A percentile compares a stretch with the other conserved stretches of the same genome.
phyloP scores from a whole-genome alignment of 768 basidiomycete species.

The Favolaschia claudopus region DNA sequence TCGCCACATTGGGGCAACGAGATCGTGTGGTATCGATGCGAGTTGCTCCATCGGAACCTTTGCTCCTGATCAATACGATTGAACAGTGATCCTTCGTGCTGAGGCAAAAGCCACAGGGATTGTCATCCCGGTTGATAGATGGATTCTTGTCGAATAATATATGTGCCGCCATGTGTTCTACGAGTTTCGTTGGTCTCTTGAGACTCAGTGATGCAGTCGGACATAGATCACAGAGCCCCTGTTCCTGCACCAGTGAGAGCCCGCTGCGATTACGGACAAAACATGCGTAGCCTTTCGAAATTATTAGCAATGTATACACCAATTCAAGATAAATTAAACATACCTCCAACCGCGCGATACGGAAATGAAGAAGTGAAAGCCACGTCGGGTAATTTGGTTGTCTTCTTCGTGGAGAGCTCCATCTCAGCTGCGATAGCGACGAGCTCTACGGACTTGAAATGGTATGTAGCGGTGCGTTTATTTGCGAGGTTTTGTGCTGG shows the following conservation, averaged over 20 bases:
- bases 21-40: background rate
- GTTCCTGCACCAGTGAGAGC: background rate
- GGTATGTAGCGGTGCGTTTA: background rate
- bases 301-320: too few relatives aligned
- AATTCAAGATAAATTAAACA: too few relatives aligned
- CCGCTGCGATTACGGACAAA: constrained; percentile 2
- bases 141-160: background rate
- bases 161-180: constrained; percentile 5
- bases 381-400: background rate
- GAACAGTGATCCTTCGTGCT: constrained; percentile 1
- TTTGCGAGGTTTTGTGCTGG: background rate
- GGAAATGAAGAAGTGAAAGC: background rate
- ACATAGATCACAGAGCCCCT: background rate
- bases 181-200: background rate
- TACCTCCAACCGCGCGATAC: background rate
- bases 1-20: background rate
- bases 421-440: background rate
- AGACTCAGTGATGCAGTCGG: background rate
- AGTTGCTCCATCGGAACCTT: background rate
- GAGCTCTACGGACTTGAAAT: background rate
- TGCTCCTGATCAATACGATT: background rate
- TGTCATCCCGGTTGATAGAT: background rate
- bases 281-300: constrained; percentile 1
- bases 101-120: background rate
- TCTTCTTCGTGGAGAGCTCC: background rate